Evolutionary conservation across 148 eudicot species (phyloP).

Genomic region (Rhododendron molle): DNA sequence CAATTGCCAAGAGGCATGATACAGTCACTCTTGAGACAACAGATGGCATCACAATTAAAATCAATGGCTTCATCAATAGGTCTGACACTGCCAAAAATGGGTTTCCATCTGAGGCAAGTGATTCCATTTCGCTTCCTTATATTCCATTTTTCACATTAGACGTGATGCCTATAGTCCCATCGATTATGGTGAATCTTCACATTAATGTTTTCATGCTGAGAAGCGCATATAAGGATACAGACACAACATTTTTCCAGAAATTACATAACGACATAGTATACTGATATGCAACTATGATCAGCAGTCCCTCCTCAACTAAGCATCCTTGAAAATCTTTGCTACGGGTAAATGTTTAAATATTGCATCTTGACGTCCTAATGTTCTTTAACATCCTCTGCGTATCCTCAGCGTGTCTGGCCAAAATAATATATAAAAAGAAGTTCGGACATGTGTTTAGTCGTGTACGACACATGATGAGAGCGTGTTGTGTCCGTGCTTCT

Average conservation of each 20-base stretch:
- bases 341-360: background rate
- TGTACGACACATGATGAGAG: background rate
- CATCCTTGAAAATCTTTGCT: background rate
- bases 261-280: background rate
- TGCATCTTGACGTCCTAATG: background rate
- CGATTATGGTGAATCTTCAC: background rate
- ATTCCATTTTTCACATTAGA: background rate
- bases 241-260: background rate
- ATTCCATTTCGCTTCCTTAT: background rate
- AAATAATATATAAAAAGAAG: background rate
- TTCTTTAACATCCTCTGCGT: background rate
- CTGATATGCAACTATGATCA: background rate
- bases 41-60: slow-evolving; percentile 45
- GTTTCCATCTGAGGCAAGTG: slow-evolving; percentile 46
- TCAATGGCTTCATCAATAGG: slow-evolving; percentile 47
- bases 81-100: slow-evolving; percentile 49
- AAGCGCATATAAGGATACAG: background rate
- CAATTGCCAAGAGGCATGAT: slow-evolving; percentile 50
- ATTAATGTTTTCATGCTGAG: background rate
- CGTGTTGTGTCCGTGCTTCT: background rate
- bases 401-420: background rate
- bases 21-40: slow-evolving; percentile 47
- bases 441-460: background rate
- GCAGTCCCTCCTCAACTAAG: background rate
- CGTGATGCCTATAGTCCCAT: background rate